These are phyloP conservation scores for Aureobasidium melanogenum DNA, from an alignment of 2,329 filamentous ascomycete species.

Conservation along the genomic window DNA sequence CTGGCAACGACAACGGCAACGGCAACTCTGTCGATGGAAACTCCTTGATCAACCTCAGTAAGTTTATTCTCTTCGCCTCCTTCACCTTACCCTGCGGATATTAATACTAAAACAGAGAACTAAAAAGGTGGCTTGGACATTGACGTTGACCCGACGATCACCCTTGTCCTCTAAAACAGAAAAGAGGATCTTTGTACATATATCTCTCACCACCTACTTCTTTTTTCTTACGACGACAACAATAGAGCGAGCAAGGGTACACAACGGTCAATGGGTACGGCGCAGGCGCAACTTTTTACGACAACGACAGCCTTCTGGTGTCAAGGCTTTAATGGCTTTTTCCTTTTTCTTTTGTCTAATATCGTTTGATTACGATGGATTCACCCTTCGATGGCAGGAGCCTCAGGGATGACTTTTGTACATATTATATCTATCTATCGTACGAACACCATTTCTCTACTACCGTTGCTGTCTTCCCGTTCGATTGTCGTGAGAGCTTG, in stretches of 20 bases:
- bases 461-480: no score
- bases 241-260: not conserved
- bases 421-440: not conserved
- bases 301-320: not conserved
- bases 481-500: no score
- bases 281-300: not conserved
- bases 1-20: not conserved
- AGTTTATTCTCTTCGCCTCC: not conserved
- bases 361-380: not conserved
- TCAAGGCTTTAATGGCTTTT: not conserved
- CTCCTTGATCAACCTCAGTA: slow-evolving; percentile 3
- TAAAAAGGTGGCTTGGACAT: slow-evolving; percentile 3
- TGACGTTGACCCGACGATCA: not conserved
- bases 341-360: not conserved
- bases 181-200: no score
- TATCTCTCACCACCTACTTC: no score
- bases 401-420: not conserved
- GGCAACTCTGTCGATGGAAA: not conserved
- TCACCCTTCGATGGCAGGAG: not conserved
- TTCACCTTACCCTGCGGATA: not conserved
- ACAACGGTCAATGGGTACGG: not conserved
- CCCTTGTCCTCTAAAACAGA: no score
- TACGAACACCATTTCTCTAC: not conserved
- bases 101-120: slow-evolving; percentile 10
- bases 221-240: not conserved